Base-by-base conservation (phyloP, 148 eudicot genomes). In the Camellia lanceoleosa region DNA sequence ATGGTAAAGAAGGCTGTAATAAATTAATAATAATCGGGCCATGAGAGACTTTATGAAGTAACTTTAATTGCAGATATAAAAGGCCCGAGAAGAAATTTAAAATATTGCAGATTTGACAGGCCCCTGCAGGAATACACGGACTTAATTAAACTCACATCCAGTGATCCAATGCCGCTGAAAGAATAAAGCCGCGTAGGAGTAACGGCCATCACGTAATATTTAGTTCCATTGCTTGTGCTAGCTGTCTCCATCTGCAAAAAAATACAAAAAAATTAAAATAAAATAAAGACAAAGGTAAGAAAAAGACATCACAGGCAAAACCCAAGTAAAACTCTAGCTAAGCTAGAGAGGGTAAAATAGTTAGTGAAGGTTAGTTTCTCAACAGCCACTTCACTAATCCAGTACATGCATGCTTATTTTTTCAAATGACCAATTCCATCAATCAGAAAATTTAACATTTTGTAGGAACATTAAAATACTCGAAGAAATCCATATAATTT, bases 201-300 rank as follows among this genome's bases (percentile, higher is more conserved):
- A 69, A 96, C 98, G 41, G 98, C 98, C 99, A 93, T 96, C 89
- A 96, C 93, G 82, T 93, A 92, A 80, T 90, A 96, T 84, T 97
- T 90, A 82, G 88, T 90, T 82, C 93, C 97, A 79, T 85, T 89
- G 86, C 87, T 85, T 74, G 89, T 82, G 81, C 82, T 89, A 68
- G 97, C 92, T 80, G 92, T 93, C 89, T 96, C 99, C 98, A 96
- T 96, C 99, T 96, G 89, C 75, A 84, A 68, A 82, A 38, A 71
- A 77, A 78, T 58, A 54, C 38, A 30, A 30, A 30, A 30, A 30
- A 30, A 30, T 30, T 30, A 30, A 44, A 86, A 30, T 30, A 30
- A 30, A 30, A 30, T 30, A 30, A 30, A 30, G 38, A 30, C 38
- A 30, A 70, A 23, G 49, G 51, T 23, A 68, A 74, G 59, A 78